Conservation (phyloP, 768 basidiomycete species). For the Mycena galericulata region DNA sequence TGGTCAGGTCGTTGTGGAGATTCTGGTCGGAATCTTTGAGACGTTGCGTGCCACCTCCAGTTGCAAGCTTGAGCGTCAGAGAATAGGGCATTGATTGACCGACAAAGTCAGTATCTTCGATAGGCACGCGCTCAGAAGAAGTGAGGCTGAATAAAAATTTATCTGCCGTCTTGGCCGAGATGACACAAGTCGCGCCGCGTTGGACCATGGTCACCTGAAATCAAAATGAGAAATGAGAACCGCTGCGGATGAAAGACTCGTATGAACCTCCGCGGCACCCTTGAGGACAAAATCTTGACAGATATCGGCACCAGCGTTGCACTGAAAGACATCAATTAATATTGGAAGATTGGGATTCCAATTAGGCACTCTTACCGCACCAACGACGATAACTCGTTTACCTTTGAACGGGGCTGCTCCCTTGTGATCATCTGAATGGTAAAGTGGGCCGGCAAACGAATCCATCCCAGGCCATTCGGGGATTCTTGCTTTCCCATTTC, state of each 20-base stretch:
- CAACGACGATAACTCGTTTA: conserved; percentile 25
- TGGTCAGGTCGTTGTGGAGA: conserved; percentile 36
- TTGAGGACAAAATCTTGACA: conserved; percentile 28
- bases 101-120: conserved; percentile 31
- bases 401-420: conserved; percentile 28
- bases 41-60: conserved; percentile 8
- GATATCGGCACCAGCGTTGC: conserved; percentile 29
- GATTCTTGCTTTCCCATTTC: conserved; percentile 12
- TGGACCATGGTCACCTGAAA: conserved; percentile 32
- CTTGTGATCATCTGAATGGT: conserved; percentile 28
- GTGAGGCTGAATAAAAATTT: background rate
- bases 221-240: background rate
- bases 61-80: conserved; percentile 30
- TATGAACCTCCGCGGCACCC: conserved; percentile 23
- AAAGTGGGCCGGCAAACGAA: conserved; percentile 14
- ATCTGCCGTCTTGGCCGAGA: conserved; percentile 6
- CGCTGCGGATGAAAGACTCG: too few species aligned
- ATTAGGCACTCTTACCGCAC: conserved; percentile 9
- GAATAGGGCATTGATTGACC: conserved; percentile 34
- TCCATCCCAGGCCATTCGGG: conserved; percentile 26
- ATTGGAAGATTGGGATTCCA: background rate
- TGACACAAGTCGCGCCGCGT: conserved; percentile 30
- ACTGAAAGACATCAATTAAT: conserved; percentile 5
- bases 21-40: conserved; percentile 21
- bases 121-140: background rate